phyloP scores from a whole-genome alignment of 106 monocot species.

The Dactylorhiza incarnata region DNA sequence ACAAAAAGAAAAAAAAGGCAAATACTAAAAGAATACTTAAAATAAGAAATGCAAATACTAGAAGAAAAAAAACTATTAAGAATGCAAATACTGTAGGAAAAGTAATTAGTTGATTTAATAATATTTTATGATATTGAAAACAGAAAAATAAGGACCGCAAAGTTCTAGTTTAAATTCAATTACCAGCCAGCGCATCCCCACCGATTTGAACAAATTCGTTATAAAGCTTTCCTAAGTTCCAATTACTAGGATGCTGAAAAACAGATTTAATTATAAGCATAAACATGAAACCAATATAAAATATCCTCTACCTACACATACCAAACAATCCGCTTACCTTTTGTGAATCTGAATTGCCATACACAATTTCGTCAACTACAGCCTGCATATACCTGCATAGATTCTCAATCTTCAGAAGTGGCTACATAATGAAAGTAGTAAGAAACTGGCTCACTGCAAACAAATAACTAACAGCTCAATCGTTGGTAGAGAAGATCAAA shows the following conservation, averaged over 20 bases:
- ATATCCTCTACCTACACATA: background rate
- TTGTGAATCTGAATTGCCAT: conserved; percentile 50
- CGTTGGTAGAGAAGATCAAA: background rate
- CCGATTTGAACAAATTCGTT: conserved; percentile 70
- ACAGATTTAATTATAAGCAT: background rate
- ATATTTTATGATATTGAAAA: background rate
- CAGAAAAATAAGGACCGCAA: background rate
- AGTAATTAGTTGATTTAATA: background rate
- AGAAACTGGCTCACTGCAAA: background rate
- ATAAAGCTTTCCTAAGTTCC: conserved; percentile 66
- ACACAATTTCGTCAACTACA: conserved; percentile 84
- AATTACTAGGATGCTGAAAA: conserved; percentile 62
- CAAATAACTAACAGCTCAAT: background rate
- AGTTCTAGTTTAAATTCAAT: conserved; percentile 1
- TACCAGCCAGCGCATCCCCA: conserved; percentile 62
- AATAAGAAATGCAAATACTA: too few species aligned
- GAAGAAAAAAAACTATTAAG: background rate
- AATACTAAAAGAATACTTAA: too few species aligned
- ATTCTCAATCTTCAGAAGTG: background rate
- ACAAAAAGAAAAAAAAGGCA: background rate
- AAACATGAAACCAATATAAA: conserved; percentile 2
- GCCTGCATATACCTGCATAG: conserved; percentile 94
- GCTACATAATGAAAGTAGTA: background rate
- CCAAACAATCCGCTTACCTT: conserved; percentile 35
- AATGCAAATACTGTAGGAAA: background rate